Conservation (phyloP, 345 rosid genomes). For the Brassica incana region DNA sequence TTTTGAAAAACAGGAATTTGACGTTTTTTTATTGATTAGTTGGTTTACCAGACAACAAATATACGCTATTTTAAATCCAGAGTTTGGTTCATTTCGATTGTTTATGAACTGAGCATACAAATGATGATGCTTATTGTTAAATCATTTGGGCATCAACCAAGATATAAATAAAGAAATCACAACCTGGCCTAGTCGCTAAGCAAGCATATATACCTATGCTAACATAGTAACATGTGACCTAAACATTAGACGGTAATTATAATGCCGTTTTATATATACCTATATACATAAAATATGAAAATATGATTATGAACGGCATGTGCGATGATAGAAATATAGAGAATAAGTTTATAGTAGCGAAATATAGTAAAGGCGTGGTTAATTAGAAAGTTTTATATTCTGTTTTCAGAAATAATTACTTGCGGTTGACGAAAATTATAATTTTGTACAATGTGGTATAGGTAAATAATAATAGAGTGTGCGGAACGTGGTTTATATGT, state of each 20-base stretch:
- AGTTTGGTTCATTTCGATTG: background rate
- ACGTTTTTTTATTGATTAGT: background rate
- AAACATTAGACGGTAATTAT: background rate
- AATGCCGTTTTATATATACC: background rate
- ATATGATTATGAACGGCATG: background rate
- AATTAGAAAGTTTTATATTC: background rate
- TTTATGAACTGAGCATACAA: background rate
- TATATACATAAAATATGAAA: background rate
- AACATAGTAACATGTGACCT: background rate
- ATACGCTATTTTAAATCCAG: background rate
- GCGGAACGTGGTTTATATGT: slow-evolving; percentile 41
- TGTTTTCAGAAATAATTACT: background rate
- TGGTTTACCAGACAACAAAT: background rate
- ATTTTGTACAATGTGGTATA: background rate
- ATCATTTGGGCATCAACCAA: background rate
- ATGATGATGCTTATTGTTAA: background rate
- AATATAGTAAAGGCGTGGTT: slow-evolving; percentile 13
- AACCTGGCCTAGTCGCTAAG: background rate
- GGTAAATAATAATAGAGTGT: slow-evolving; percentile 26
- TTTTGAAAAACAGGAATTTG: background rate
- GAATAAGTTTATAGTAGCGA: background rate
- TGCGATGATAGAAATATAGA: background rate
- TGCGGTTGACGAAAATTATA: background rate
- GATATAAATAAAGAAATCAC: background rate
- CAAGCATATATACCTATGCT: background rate